Evolutionary conservation across 179 eudicot genomes (phyloP), one percentile per base, ranked within the genome.

Genomic region (Pouteria campechiana): DNA sequence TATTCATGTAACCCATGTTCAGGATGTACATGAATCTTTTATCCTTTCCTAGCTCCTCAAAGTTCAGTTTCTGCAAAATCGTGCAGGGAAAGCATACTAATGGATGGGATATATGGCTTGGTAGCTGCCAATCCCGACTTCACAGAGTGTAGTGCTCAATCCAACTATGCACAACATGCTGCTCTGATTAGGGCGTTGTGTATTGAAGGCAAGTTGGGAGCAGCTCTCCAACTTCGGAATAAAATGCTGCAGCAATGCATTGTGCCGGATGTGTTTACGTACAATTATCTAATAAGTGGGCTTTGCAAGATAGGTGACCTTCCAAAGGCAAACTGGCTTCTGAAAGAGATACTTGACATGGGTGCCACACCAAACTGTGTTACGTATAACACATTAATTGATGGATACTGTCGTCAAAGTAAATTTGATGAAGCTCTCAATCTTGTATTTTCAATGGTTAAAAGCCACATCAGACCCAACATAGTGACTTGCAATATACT

Each of bases 311-410:
- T 32, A 37, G 81, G 93, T 54, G 61, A 58, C 41, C 33, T 85
- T 48, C 72, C 64, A 61, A 81, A 50, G 56, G 95, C 93, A 6
- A 63, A 67, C 31, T 68, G 54, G 69, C 70, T 81, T 61, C 52
- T 78, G 33, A 59, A 53, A 15, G 79, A 75, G 58, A 85, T 85
- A 93, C 55, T 59, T 37, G 50, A 22, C 46, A 31, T 53, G 27
- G 88, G 93, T 36, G 77, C 79, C 42, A 25, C 41, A 50, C 95
- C 95, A 32, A 75, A 41, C 45, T 73, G 77, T 52, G 75, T 57
- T 35, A 75, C 81, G 24, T 78, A 64, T 41, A 85, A 85, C 75
- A 75, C 87, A 6, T 68, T 81, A 34, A 75, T 85, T 53, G 75
- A 50, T 21, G 95, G 84, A 38, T 73, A 78, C 58, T 81, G 87